Evolutionary conservation across 331 rosid species (phyloP).

Genomic region (Pyrus hybrid): DNA sequence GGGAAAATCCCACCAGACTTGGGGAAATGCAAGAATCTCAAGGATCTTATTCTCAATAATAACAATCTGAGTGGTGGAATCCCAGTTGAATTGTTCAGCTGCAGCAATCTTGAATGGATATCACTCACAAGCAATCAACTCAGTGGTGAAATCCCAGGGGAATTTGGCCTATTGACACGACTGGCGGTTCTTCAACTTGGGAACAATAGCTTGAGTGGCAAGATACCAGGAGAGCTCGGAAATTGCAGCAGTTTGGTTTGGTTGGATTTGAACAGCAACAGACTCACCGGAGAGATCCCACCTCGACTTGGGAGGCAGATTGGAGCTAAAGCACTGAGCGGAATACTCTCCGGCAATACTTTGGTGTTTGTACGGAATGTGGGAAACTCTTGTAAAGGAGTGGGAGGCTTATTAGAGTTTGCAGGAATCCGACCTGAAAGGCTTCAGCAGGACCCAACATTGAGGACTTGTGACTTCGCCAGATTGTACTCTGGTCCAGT

Average conservation of each 20-base stretch:
- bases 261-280: slow-evolving; percentile 97
- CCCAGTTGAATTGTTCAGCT: slow-evolving; percentile 69
- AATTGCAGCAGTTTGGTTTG: slow-evolving; percentile 94
- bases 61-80: slow-evolving; percentile 61
- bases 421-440: slow-evolving; percentile 88
- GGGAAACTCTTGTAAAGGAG: slow-evolving; percentile 91
- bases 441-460: slow-evolving; percentile 68
- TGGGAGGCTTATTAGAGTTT: slow-evolving; percentile 88
- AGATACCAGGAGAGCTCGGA: slow-evolving; percentile 74
- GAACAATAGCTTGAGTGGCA: slow-evolving; percentile 72
- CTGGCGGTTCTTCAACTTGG: slow-evolving; percentile 92
- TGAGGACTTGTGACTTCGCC: slow-evolving; percentile 90
- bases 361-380: slow-evolving; percentile 86
- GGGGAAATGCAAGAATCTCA: slow-evolving; percentile 78
- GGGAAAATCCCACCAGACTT: slow-evolving; percentile 82
- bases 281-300: slow-evolving; percentile 91
- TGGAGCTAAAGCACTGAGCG: slow-evolving; percentile 75
- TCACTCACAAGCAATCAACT: slow-evolving; percentile 83
- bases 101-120: slow-evolving; percentile 93
- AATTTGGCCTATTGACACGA: slow-evolving; percentile 76
- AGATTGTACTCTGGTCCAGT: slow-evolving; percentile 89
- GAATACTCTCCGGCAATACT: slow-evolving; percentile 87
- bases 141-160: slow-evolving; percentile 58
- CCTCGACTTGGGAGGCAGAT: slow-evolving; percentile 85
- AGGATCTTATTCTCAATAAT: slow-evolving; percentile 86